phyloP scores from a whole-genome alignment of 2,329 filamentous ascomycete genomes.

The Fulvia fulva region DNA sequence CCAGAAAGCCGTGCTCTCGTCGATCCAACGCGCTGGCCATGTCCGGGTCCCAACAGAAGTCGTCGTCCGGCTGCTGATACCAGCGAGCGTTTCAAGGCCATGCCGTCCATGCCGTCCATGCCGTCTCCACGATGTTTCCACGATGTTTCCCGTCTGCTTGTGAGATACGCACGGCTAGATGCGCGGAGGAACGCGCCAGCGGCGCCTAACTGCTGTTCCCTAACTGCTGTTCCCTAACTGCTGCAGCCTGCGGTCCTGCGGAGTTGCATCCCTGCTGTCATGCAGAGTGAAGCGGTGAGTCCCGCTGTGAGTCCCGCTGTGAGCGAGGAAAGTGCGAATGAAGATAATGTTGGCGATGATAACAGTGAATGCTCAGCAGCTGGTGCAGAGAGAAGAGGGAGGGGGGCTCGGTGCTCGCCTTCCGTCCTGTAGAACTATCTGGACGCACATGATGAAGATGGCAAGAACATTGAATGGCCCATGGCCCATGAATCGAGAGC shows the following conservation, averaged over 20 bases:
- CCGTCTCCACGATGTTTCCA: neutral
- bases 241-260: no score
- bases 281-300: slow-evolving; percentile 10
- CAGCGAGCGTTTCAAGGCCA: neutral
- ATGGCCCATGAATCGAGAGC: neutral
- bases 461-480: neutral
- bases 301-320: slow-evolving; percentile 1
- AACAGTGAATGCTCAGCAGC: neutral
- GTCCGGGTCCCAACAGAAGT: neutral
- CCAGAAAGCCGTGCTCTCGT: neutral
- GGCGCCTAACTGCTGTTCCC: no score
- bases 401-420: no score
- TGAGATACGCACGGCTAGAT: neutral
- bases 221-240: no score
- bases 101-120: neutral
- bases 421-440: no score
- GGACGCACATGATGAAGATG: neutral
- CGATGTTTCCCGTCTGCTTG: neutral
- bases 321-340: neutral
- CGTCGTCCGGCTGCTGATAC: neutral
- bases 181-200: slow-evolving; percentile 6
- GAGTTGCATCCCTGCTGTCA: slow-evolving; percentile 4
- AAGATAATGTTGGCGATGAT: neutral
- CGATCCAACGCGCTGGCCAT: slow-evolving; percentile 3
- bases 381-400: no score